Evolutionary conservation across 768 basidiomycete genomes (phyloP).

Genomic region (Lactarius evosmus): DNA sequence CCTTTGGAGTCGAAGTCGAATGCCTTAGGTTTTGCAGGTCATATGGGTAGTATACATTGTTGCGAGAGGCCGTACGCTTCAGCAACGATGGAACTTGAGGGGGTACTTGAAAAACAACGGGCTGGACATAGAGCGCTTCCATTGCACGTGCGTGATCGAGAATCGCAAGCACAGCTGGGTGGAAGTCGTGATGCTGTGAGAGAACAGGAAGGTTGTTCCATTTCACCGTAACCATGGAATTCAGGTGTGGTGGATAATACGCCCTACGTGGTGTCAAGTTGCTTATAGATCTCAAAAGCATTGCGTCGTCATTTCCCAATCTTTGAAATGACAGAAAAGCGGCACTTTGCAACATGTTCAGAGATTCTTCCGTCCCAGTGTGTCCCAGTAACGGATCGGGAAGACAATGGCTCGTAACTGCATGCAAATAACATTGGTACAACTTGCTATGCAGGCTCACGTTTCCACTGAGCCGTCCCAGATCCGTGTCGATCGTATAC

Average conservation of each 20-base stretch:
- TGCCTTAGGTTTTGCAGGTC: neutral
- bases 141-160: neutral
- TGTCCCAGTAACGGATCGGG: conserved; percentile 44
- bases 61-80: neutral
- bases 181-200: conserved; percentile 1
- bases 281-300: neutral
- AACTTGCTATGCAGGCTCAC: conserved; percentile 33
- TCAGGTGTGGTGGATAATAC: neutral
- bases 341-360: conserved; percentile 40
- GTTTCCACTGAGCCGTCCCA: conserved; percentile 35
- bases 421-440: conserved; percentile 44
- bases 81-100: neutral
- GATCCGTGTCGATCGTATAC: conserved; percentile 33
- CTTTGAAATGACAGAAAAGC: conserved; percentile 40
- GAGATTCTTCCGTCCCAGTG: conserved; percentile 45
- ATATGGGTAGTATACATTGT: conserved; percentile 7
- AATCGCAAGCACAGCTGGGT: neutral
- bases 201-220: conserved; percentile 1
- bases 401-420: conserved; percentile 40
- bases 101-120: neutral
- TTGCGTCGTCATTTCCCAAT: conserved; percentile 21
- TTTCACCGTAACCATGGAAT: neutral
- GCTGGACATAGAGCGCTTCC: neutral
- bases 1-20: neutral
- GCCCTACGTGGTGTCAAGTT: neutral